These are phyloP conservation scores for Fusarium tanahbumbuense DNA, from an alignment of 2,329 filamentous ascomycete genomes.

Conservation along the genomic window DNA sequence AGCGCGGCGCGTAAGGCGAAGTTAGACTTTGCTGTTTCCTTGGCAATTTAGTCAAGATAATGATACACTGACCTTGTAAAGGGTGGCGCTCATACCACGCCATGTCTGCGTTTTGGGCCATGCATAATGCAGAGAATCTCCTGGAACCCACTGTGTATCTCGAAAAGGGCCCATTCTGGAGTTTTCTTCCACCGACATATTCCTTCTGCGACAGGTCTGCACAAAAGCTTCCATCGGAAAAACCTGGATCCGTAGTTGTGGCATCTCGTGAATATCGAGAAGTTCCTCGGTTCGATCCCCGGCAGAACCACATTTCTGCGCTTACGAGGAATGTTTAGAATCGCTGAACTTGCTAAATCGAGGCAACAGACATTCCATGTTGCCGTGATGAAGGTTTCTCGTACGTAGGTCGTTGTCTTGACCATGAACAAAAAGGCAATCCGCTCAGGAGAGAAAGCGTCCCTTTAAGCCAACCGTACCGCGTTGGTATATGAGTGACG, in stretches of 20 bases:
- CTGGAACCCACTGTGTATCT: background rate
- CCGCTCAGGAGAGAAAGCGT: background rate
- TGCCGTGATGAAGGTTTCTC: accelerated
- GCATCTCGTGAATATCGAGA: background rate
- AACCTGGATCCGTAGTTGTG: background rate
- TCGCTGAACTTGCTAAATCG: background rate
- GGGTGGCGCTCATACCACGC: background rate
- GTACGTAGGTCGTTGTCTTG: accelerated
- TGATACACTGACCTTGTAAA: background rate
- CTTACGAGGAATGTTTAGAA: background rate
- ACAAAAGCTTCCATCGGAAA: background rate
- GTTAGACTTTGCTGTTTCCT: background rate
- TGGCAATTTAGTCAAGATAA: background rate
- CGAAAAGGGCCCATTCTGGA: background rate
- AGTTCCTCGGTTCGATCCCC: background rate
- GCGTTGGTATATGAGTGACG: background rate
- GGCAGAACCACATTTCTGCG: background rate
- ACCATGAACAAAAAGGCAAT: background rate
- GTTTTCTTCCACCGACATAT: background rate
- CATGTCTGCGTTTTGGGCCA: background rate
- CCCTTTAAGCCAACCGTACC: background rate
- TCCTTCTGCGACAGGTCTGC: too few species aligned
- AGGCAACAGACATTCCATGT: too few species aligned
- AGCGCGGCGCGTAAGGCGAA: background rate
- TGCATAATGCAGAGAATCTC: background rate